Conservation (phyloP, 139 green algal genomes). For the Chlamydomonas eustigma region DNA sequence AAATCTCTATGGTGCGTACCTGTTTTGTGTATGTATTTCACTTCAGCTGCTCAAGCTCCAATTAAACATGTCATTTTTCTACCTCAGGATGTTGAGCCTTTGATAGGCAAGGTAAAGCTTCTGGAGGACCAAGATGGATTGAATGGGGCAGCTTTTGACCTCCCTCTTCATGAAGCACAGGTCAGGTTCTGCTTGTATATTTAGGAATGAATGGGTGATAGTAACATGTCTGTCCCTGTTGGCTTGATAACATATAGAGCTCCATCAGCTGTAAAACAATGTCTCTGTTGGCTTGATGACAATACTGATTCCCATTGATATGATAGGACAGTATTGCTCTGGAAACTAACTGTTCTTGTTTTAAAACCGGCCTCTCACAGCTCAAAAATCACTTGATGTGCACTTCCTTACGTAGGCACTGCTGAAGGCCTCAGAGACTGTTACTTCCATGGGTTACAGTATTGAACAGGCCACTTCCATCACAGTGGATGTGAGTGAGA, state of each 20-base stretch:
- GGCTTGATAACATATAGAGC: too few relatives aligned
- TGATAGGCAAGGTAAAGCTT: constrained; percentile 26
- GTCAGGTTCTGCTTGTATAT: too few relatives aligned
- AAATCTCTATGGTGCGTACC: not conserved
- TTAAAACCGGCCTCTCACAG: too few relatives aligned
- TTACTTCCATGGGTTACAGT: constrained; percentile 16
- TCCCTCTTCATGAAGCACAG: constrained; percentile 46
- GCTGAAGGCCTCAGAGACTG: not conserved
- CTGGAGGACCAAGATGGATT: constrained; percentile 9
- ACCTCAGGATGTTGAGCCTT: not conserved
- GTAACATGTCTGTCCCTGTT: too few relatives aligned
- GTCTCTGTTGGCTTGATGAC: too few relatives aligned
- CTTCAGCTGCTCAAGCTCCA: not conserved
- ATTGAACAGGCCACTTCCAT: constrained; percentile 35
- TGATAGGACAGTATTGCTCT: too few relatives aligned
- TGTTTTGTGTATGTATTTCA: not conserved
- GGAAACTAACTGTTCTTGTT: too few relatives aligned
- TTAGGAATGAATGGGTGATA: too few relatives aligned
- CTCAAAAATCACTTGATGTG: too few relatives aligned
- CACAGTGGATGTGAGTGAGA: constrained; percentile 36
- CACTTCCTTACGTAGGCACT: not conserved
- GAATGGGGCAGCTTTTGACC: constrained; percentile 78
- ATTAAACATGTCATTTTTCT: not conserved
- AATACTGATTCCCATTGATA: too few relatives aligned
- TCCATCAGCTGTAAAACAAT: too few relatives aligned